Evolutionary conservation across 306 rosid species (phyloP).

Genomic region (Pachyrhizus erosus): DNA sequence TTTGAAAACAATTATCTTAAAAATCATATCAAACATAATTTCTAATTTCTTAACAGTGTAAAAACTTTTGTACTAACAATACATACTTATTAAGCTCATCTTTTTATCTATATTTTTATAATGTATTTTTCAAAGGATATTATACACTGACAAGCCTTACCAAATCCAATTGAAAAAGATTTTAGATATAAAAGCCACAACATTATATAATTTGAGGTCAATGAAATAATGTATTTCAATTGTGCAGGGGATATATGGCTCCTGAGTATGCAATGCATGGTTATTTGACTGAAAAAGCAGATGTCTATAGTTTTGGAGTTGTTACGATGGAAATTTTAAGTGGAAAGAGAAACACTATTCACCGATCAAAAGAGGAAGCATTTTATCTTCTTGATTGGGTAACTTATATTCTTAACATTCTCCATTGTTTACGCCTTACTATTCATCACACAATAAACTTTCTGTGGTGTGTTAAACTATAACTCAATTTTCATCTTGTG

Average conservation of each 20-base stretch:
- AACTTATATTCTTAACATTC: background rate
- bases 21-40: no score
- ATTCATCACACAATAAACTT: background rate
- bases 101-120: background rate
- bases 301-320: conserved; percentile 77
- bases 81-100: no score
- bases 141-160: background rate
- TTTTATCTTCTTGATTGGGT: conserved; percentile 55
- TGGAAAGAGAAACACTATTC: conserved; percentile 58
- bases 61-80: no score
- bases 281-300: conserved; percentile 76
- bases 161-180: background rate
- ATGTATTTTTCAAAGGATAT: background rate
- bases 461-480: background rate
- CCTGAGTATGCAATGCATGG: conserved; percentile 74
- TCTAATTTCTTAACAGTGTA: no score
- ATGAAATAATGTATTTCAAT: background rate
- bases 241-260: conserved; percentile 61
- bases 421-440: background rate
- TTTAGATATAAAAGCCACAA: background rate
- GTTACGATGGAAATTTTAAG: conserved; percentile 60
- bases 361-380: conserved; percentile 31
- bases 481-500: background rate
- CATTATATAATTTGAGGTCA: background rate
- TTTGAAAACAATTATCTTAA: no score